Evolutionary conservation across 2,329 filamentous ascomycete species (phyloP).

Genomic region (Teratosphaeriaceae sp.): DNA sequence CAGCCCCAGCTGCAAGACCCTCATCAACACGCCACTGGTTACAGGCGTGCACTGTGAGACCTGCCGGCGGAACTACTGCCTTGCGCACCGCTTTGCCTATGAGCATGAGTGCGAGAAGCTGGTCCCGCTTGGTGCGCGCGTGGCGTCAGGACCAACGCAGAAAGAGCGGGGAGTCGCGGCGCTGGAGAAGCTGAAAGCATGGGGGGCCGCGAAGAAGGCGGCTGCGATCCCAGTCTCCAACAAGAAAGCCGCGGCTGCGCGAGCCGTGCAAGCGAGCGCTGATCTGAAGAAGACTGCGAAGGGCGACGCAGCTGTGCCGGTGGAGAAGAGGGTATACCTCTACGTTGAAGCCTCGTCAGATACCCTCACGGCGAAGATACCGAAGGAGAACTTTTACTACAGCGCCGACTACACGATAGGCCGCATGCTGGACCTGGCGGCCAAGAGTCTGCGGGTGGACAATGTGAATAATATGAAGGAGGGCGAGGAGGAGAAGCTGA

Average conservation of each 20-base stretch:
- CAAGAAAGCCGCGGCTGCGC: slow-evolving; percentile 50
- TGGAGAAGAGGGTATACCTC: slow-evolving; percentile 83
- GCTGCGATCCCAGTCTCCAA: slow-evolving; percentile 46
- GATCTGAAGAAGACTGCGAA: slow-evolving; percentile 81
- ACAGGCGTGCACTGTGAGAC: slow-evolving; percentile 64
- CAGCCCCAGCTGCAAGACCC: slow-evolving; percentile 59
- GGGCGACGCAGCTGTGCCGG: slow-evolving; percentile 73
- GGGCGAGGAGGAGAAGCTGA: slow-evolving; percentile 69
- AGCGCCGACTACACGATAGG: slow-evolving; percentile 79
- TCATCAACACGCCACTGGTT: slow-evolving; percentile 60
- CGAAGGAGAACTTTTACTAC: slow-evolving; percentile 51
- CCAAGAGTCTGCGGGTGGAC: slow-evolving; percentile 67
- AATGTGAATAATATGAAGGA: slow-evolving; percentile 76
- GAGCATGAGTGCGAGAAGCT: slow-evolving; percentile 81
- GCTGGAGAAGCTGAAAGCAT: slow-evolving; percentile 68
- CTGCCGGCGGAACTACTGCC: slow-evolving; percentile 69
- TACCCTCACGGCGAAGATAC: slow-evolving; percentile 75
- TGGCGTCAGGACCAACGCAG: slow-evolving; percentile 37
- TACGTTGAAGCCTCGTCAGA: slow-evolving; percentile 86
- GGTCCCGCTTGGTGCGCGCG: slow-evolving; percentile 50
- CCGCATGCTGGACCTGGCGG: slow-evolving; percentile 69
- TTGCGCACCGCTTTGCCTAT: slow-evolving; percentile 68
- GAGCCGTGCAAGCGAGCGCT: slow-evolving; percentile 64
- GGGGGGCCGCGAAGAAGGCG: slow-evolving; percentile 63
- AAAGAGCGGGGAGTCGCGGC: slow-evolving; percentile 65